Conservation (phyloP, 495 filamentous ascomycete species). For the Diplogelasinospora grovesii region DNA sequence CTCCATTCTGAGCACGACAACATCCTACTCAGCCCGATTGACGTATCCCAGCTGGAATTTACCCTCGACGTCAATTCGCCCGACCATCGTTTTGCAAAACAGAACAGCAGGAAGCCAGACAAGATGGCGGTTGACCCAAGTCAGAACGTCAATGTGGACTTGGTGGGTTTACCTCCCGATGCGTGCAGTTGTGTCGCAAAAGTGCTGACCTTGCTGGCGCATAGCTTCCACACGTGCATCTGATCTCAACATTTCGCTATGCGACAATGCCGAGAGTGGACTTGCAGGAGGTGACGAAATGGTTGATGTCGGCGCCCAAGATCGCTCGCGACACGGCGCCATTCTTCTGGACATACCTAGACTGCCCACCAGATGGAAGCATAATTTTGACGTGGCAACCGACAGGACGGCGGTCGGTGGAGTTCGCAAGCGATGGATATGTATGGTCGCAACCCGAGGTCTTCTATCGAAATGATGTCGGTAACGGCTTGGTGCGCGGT, state of each 20-base stretch:
- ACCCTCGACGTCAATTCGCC: not conserved
- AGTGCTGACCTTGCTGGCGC: constrained; percentile 3
- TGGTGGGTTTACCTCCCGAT: constrained; percentile 18
- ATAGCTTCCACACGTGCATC: constrained; percentile 80
- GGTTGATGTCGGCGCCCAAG: constrained; percentile 70
- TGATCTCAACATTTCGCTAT: constrained; percentile 70
- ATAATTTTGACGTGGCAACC: constrained; percentile 86
- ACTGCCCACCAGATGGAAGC: constrained; percentile 70
- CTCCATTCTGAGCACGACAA: too few species aligned
- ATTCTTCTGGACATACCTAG: constrained; percentile 88
- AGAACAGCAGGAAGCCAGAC: not conserved
- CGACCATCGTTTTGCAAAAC: not conserved
- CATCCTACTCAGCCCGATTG: too few species aligned
- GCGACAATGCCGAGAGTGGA: constrained; percentile 59
- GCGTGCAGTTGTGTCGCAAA: constrained; percentile 3
- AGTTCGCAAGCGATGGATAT: constrained; percentile 85
- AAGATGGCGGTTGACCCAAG: constrained; percentile 28
- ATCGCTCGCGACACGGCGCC: constrained; percentile 67
- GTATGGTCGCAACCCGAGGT: constrained; percentile 79
- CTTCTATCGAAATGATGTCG: constrained; percentile 57
- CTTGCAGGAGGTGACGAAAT: constrained; percentile 64
- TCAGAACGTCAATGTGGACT: constrained; percentile 29
- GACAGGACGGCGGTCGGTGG: constrained; percentile 52
- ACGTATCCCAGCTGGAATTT: too few species aligned
- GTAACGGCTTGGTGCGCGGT: constrained; percentile 65